Evolutionary conservation across 495 filamentous ascomycete species (phyloP), one percentile per base, ranked within the genome.

Genomic region (Immersiella caudata): DNA sequence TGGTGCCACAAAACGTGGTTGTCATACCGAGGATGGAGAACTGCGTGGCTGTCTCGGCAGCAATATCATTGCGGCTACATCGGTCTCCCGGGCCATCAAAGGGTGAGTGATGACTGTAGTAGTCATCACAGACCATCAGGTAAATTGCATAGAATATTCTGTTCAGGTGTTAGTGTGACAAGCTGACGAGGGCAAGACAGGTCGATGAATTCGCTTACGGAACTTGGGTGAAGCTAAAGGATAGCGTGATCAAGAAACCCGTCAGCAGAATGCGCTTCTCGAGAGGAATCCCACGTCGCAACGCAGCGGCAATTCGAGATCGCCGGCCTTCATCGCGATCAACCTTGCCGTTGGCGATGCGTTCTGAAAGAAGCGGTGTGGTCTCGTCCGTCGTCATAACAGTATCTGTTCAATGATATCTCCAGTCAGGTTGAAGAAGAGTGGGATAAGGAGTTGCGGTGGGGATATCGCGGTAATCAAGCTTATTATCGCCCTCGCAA

Each of bases 81-180:
- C 83, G 80, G 56, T 82, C 78, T 25, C 78, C 71, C 35, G 69
- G 21, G 27, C 70, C 24, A 16, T 77, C 74, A 16, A 67, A 77
- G 6, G 74, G 77, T 33, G 85, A 79, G 40, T 82, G 77, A 16
- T 73, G 76, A 21, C 33, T 50, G 73, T 87, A 88, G 73, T 83
- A 88, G 58, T 81, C 79, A 54, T 87, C 82, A 73, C 86, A 88
- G 63, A 82, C 82, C 85, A 88, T 86, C 21, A 85, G 68, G 51
- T 84, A 80, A 64, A 88, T 86, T 18, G 81, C 84, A 66, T 87
- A 87, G 64, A 87, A 81, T 27, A 88, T 78, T 33, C 82, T 85
- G 52, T 20, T 12, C 18, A 9, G 5, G 6, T 1, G 60, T 62
- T 21, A 62, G 60, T 12, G 9, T 6, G 18, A 3, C 24, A 16